Base-by-base conservation (phyloP, 352 stramenopile genomes). In the Lagenidium sp. region DNA sequence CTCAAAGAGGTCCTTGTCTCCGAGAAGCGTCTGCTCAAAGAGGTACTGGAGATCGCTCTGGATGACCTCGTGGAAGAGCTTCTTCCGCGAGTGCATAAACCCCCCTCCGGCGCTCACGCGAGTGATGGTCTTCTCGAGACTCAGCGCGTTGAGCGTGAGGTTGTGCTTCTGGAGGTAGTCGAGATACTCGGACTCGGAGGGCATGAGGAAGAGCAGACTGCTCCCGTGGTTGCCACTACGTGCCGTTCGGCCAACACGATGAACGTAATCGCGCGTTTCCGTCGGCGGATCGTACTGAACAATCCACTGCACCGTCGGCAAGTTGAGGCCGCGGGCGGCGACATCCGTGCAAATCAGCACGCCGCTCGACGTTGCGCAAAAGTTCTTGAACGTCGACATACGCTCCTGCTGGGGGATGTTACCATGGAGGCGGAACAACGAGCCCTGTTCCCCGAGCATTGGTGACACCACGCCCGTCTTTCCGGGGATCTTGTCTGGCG, bases 331-430 rank as follows among this genome's bases (percentile, higher is more conserved):
- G 55, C 97, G 82, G 12, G 96, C 88, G 6, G 96, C 96, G 12
- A 99, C 95, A 75, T 99, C 97, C 10, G 97, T 99, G 24, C 96
- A 98, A 32, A 99, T 82, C 21, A 99, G 59, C 32, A 99, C 94
- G 19, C 92, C 84, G 18, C 79, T 87, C 32, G 55, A 62, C 20
- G 84, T 85, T 18, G 78, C 88, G 41, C 93, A 93, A 57, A 99
- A 99, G 32, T 78, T 84, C 59, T 84, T 88, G 38, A 99, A 89
- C 19, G 95, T 93, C 10, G 94, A 85, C 86, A 98, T 98, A 43
- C 94, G 94, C 47, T 97, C 85, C 55, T 98, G 72, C 68, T 99
- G 90, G 20, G 85, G 75, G 41, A 98, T 94, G 50, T 97, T 98
- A 39, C 95, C 96, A 60, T 99, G 96, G 24, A 99, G 64, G 12